Evolutionary conservation across 345 rosid species (phyloP).

Genomic region (Populus euphratica): DNA sequence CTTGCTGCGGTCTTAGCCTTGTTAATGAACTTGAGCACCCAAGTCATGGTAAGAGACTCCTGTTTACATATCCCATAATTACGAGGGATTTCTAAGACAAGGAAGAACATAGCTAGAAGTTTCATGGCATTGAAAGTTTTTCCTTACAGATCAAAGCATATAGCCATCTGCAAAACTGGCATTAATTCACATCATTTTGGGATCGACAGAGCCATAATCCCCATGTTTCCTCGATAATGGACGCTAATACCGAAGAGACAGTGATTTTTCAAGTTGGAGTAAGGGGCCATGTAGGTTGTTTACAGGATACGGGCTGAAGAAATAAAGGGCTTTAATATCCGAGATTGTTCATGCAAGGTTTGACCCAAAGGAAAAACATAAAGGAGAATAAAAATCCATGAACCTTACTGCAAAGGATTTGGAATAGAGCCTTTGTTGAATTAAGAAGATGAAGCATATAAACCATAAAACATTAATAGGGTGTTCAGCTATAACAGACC

Average conservation of each 20-base stretch:
- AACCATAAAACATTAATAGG: no score
- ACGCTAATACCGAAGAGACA: no score
- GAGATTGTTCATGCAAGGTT: no score
- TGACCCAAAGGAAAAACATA: background rate
- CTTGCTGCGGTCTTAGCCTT: conserved; percentile 27
- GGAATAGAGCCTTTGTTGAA: no score
- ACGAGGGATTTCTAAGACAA: background rate
- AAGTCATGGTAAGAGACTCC: background rate
- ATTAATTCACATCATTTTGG: background rate
- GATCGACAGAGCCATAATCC: background rate
- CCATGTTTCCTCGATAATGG: background rate
- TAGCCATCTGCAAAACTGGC: background rate
- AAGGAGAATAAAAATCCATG: no score
- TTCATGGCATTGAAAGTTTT: background rate
- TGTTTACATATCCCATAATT: background rate
- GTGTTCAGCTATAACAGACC: background rate
- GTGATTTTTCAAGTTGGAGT: no score
- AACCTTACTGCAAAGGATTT: no score
- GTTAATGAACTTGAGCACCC: background rate
- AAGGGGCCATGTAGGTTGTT: no score
- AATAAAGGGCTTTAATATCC: no score
- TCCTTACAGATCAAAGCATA: background rate
- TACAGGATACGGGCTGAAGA: no score
- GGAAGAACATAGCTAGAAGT: background rate
- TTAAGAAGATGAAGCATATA: no score